Conservation (phyloP, 2,329 filamentous ascomycete genomes). For the Rhexocercosporidium sp. region DNA sequence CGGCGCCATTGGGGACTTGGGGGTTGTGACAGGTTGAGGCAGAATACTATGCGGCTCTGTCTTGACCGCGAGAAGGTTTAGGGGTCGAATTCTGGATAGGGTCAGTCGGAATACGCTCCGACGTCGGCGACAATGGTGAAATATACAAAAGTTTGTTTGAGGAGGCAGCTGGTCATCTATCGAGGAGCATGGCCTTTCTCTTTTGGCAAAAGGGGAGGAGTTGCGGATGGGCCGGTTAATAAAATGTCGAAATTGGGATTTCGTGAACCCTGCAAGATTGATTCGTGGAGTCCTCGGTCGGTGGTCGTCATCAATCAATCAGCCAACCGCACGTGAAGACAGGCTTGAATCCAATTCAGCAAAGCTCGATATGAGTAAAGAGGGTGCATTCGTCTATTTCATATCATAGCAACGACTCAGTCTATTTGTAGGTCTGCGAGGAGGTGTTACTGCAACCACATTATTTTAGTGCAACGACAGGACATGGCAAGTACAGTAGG, state of each 20-base stretch:
- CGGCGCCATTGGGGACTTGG: constrained; percentile 45
- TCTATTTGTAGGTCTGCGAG: neutral
- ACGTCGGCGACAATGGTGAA: constrained; percentile 34
- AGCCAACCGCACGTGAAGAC: constrained; percentile 21
- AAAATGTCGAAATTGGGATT: constrained; percentile 16
- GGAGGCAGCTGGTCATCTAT: constrained; percentile 18
- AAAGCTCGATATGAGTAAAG: neutral
- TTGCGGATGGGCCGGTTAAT: constrained; percentile 15
- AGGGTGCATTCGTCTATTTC: neutral
- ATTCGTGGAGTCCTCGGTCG: constrained; percentile 12
- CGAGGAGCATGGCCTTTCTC: constrained; percentile 21
- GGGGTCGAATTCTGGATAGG: constrained; percentile 37
- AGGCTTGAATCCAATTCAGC: neutral
- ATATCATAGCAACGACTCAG: neutral
- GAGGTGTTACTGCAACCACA: neutral
- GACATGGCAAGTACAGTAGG: neutral
- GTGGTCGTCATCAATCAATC: constrained; percentile 5
- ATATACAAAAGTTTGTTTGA: constrained; percentile 11
- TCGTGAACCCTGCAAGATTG: constrained; percentile 13
- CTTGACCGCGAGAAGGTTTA: constrained; percentile 36
- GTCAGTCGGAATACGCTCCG: constrained; percentile 39
- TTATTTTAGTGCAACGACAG: neutral
- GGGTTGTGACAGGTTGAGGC: constrained; percentile 40
- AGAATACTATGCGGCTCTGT: constrained; percentile 33
- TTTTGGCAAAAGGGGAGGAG: constrained; percentile 14